phyloP scores from a whole-genome alignment of 2,329 filamentous ascomycete genomes.

The Botrytis medusae region DNA sequence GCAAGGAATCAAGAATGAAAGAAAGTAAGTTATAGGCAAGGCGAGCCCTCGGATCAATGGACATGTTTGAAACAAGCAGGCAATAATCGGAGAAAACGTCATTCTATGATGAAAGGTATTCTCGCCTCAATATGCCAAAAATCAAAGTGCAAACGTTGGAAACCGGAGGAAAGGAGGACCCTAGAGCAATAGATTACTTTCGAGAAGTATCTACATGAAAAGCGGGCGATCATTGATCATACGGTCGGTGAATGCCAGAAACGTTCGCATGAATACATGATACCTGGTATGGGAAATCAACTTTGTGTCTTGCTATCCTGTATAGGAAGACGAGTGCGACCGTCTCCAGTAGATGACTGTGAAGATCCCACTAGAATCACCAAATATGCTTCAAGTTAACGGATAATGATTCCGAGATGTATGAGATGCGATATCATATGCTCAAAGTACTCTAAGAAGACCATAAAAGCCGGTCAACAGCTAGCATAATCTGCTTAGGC shows the following conservation, averaged over 20 bases:
- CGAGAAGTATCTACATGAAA: background rate
- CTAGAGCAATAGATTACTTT: background rate
- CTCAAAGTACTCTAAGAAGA: background rate
- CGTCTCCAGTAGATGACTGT: background rate
- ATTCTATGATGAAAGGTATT: background rate
- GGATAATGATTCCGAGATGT: no score
- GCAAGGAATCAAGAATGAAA: background rate
- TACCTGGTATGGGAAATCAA: background rate
- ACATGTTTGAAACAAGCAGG: background rate
- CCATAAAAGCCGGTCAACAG: background rate
- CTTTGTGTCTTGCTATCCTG: background rate
- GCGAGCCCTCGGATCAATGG: background rate
- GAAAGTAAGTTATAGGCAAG: accelerated
- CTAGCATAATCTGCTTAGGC: background rate
- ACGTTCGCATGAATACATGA: background rate
- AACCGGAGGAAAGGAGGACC: background rate
- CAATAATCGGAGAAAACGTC: background rate
- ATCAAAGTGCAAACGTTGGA: background rate
- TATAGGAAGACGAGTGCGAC: background rate
- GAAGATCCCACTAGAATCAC: background rate
- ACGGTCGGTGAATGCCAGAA: background rate
- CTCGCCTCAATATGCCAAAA: background rate
- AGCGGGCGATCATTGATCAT: background rate
- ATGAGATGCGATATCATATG: background rate
- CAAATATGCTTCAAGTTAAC: background rate